phyloP scores from a whole-genome alignment of 495 filamentous ascomycete species.

The Penicillium robsamsonii region DNA sequence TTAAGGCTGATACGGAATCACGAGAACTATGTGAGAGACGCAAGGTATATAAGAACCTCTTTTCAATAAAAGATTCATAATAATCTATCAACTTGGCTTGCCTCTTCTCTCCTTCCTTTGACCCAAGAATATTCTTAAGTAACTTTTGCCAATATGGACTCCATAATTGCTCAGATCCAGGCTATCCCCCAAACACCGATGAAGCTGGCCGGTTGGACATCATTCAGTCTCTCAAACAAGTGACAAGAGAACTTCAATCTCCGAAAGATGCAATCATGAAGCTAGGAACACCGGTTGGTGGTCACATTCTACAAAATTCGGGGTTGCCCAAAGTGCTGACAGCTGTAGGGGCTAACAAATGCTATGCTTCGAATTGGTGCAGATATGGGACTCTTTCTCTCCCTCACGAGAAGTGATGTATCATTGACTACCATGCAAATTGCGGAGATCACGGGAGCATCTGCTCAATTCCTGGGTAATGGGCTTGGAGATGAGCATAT shows the following conservation, averaged over 20 bases:
- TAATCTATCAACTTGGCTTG: not conserved
- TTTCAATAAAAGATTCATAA: not conserved
- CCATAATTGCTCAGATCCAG: conserved; percentile 26
- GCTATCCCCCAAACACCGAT: conserved; percentile 23
- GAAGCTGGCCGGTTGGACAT: conserved; percentile 22
- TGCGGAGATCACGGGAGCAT: conserved; percentile 28
- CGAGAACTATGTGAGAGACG: not conserved
- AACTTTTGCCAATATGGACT: conserved; percentile 24
- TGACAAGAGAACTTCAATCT: conserved; percentile 21
- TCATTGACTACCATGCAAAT: conserved; percentile 32
- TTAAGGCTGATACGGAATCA: too few relatives aligned
- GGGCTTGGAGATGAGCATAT: not conserved
- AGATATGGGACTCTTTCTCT: conserved; percentile 37
- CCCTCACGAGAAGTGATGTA: conserved; percentile 23
- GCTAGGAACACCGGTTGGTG: conserved; percentile 22
- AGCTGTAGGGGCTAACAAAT: conserved; percentile 22
- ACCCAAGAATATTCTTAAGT: not conserved
- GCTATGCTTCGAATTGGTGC: conserved; percentile 29
- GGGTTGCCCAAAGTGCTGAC: not conserved
- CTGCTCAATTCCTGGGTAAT: conserved; percentile 30
- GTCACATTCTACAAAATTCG: not conserved
- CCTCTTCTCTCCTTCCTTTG: not conserved
- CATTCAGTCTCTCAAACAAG: conserved; percentile 16
- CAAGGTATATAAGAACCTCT: conserved; percentile 7
- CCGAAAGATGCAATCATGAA: conserved; percentile 21